phyloP scores from a whole-genome alignment of 2,329 filamentous ascomycete species.

The Aspergillus pseudoglaucus region DNA sequence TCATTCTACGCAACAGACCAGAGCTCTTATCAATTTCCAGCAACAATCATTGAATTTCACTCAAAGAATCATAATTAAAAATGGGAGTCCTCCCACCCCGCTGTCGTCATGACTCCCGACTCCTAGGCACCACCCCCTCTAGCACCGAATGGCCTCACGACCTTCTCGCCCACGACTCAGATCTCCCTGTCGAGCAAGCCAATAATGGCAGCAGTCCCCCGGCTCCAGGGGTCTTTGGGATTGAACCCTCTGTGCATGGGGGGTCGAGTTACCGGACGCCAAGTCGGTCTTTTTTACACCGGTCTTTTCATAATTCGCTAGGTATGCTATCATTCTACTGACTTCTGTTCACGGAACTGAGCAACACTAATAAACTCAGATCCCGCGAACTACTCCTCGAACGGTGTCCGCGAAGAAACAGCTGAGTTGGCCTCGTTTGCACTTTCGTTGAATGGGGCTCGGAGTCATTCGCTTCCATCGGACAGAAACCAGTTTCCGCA shows the following conservation, averaged over 20 bases:
- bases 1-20: neutral
- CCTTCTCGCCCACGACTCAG: conserved; percentile 3
- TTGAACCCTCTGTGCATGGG: conserved; percentile 24
- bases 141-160: conserved; percentile 4
- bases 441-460: conserved; percentile 46
- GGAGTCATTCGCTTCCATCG: conserved; percentile 13
- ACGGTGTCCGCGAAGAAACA: conserved; percentile 76
- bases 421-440: conserved; percentile 80
- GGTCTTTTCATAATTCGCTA: conserved; percentile 37
- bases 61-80: neutral
- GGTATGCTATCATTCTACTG: conserved; percentile 21
- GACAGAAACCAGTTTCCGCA: conserved; percentile 21
- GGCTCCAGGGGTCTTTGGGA: conserved; percentile 17
- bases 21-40: neutral
- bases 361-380: conserved; percentile 45
- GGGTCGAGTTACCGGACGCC: conserved; percentile 33
- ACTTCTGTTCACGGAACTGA: neutral
- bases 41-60: neutral
- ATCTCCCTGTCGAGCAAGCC: conserved; percentile 21
- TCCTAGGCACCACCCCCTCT: neutral
- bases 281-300: conserved; percentile 39
- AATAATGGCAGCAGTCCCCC: conserved; percentile 21
- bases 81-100: conserved; percentile 27
- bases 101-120: conserved; percentile 23
- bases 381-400: conserved; percentile 64